Evolutionary conservation across 306 rosid species (phyloP), one percentile per base, ranked within the genome.

Genomic region (Cucumis cinereus): DNA sequence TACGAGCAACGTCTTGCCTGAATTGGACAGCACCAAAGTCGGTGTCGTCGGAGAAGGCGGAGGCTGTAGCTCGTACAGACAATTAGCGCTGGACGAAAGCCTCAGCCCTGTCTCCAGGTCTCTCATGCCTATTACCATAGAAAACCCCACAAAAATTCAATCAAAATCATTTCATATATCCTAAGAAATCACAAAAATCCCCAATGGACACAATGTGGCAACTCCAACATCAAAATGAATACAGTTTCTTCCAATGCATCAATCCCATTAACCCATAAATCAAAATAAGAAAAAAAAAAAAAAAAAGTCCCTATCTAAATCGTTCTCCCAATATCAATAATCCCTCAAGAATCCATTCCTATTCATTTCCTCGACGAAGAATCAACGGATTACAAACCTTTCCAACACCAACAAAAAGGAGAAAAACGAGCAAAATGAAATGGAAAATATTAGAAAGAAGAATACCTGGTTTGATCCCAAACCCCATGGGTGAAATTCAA

Each of bases 31-130:
- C 64, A 85, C 82, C 13, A 89, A 28, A 62, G 78, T 78, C 1
- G 93, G 86, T 23, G 89, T 77, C 55, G 83, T 76, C 13, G 97
- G 87, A 16, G 88, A 85, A 41, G 75, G 20, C 58, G 90, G 86
- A 33, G 84, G 78, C 73, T 74, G 56, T 71, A 90, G 86, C 22
- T 91, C 96, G 1, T 87, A 80, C 49, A 75, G 28, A 78, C 88
- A 59, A 75, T 23, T 10, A 5, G 77, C 33, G 12, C 80, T 40
- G 47, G 76, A 77, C 6, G 80, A 77, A 11, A 33, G 47, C 28
- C 5, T 28, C 12, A 66, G 74, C 63, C 87, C 79, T 62, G 43
- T 81, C 45, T 86, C 83, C 56, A 79, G 67, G 75, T 86, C 90
- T 88, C 85, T 79, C 57, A 69, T 78, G 20, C 78, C 86, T 78